A percentile compares a stretch with the other conserved stretches of the same genome.
Evolutionary conservation across 371 early-diverging fungal genomes (phyloP).

Genomic region (Syncephalastrum sp.): DNA sequence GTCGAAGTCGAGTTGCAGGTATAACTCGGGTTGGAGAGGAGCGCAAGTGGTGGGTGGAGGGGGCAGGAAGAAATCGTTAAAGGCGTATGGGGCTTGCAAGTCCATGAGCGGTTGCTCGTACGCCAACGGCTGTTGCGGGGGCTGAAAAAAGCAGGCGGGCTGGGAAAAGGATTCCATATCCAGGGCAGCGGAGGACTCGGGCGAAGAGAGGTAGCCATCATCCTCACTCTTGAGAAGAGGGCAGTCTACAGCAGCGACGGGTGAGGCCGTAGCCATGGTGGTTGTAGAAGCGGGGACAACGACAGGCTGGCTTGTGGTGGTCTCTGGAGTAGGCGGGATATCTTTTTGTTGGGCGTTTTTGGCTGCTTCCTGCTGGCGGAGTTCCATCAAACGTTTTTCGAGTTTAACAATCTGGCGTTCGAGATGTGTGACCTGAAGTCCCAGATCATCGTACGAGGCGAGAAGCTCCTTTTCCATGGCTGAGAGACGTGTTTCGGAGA

Average conservation of each 20-base stretch:
- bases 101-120: too few relatives aligned
- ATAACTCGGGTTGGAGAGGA: too few relatives aligned
- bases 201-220: not conserved
- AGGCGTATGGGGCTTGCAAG: too few relatives aligned
- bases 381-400: slow-evolving; percentile 23
- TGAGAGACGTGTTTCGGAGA: slow-evolving; percentile 22
- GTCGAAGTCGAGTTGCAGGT: too few relatives aligned
- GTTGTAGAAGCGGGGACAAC: not conserved
- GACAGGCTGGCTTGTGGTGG: not conserved
- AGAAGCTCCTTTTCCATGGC: slow-evolving; percentile 45
- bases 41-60: too few relatives aligned
- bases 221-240: not conserved
- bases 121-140: too few relatives aligned
- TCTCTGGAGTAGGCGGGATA: slow-evolving; percentile 1
- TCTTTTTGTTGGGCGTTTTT: slow-evolving; percentile 3
- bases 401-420: slow-evolving; percentile 35
- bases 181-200: not conserved
- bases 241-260: not conserved
- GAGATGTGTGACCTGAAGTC: slow-evolving; percentile 36
- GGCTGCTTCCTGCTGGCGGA: slow-evolving; percentile 14
- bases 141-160: not conserved
- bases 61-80: too few relatives aligned
- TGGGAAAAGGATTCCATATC: slow-evolving; percentile 1
- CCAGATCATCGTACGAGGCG: slow-evolving; percentile 45
- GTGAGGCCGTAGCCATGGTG: not conserved